A percentile compares a stretch with the other conserved stretches of the same genome.
Conservation (phyloP, 352 stramenopile species). For the Pythium sukuiense region DNA sequence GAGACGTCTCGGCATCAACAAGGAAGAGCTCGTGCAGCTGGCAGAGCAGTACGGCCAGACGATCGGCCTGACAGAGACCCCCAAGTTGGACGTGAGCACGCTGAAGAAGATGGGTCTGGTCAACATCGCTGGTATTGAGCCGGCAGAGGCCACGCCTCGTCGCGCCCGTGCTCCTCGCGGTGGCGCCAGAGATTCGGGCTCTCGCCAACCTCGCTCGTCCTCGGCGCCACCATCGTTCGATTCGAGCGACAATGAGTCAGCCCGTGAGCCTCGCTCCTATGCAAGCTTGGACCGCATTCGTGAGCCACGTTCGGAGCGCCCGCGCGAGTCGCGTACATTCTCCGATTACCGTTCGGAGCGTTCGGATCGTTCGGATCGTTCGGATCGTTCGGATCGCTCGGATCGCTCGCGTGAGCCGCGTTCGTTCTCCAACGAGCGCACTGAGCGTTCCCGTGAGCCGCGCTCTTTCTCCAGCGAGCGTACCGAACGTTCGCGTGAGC, state of each 20-base stretch:
- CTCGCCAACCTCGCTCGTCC: neutral
- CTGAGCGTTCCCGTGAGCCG: neutral
- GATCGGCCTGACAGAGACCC: conserved; percentile 46
- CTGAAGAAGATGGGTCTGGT: conserved; percentile 68
- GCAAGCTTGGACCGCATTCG: neutral
- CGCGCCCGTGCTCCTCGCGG: neutral
- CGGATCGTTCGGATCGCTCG: neutral
- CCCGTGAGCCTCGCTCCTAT: neutral
- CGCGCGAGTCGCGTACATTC: neutral
- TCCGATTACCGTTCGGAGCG: neutral
- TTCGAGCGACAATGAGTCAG: neutral
- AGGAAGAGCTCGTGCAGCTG: conserved; percentile 52
- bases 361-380: no score
- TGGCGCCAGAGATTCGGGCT: neutral
- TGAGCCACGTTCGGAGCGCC: neutral
- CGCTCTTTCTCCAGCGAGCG: neutral
- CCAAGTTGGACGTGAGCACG: conserved; percentile 61
- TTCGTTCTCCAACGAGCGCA: neutral
- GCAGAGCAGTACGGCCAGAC: conserved; percentile 45
- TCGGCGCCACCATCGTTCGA: neutral
- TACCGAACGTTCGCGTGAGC: neutral
- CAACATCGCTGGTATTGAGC: conserved; percentile 50
- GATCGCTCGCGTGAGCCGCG: neutral
- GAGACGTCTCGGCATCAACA: conserved; percentile 39
- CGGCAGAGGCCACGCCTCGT: conserved; percentile 3